Base-by-base conservation (phyloP, 345 rosid species). In the Schrenkiella parvula region DNA sequence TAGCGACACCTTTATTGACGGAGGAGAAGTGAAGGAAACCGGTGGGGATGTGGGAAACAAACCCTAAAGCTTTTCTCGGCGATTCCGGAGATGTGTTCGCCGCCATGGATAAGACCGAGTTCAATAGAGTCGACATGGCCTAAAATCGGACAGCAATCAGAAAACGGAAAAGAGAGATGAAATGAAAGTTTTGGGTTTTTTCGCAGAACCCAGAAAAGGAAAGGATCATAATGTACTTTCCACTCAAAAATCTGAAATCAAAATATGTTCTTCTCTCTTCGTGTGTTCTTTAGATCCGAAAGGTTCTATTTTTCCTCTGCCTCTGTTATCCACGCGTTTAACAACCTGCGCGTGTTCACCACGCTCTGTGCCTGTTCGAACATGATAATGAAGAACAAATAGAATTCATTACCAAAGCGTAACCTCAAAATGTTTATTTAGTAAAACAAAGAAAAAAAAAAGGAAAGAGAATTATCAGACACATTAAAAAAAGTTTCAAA, bases 71-170 rank as follows among this genome's bases (percentile, higher is more conserved):
- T 48, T 73, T 84, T 73, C 83, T 83, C 17, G 79, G 42, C 4
- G 74, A 5, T 46, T 83, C 85, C 35, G 84, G 59, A 8, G 69
- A 84, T 32, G 85, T 84, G 61, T 80, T 81, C 48, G 68, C 59
- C 50, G 85, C 61, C 57, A 84, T 72, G 38, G 80, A 80, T 56
- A 87, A 79, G 48, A 82, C 74, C 2, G 88, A 80, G 78, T 85
- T 88, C 63, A 84, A 34, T 26, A 84, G 74, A 59, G 78, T 70
- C 34, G 85, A 80, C 92, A 92, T 87, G 71, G 73, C 29, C 21
- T 39, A 25, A 3, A 74, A 59, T 73, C 60, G 50, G 41, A 67
- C 69, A 68, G 32, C 18, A 60, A 43, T 34, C 21, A 48, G 70
- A 60, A 22, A 66, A 10, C 4, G 9, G 17, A 7, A 26, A 17